Evolutionary conservation across 768 basidiomycete genomes (phyloP).

Genomic region (Lanmaoa rubissima): DNA sequence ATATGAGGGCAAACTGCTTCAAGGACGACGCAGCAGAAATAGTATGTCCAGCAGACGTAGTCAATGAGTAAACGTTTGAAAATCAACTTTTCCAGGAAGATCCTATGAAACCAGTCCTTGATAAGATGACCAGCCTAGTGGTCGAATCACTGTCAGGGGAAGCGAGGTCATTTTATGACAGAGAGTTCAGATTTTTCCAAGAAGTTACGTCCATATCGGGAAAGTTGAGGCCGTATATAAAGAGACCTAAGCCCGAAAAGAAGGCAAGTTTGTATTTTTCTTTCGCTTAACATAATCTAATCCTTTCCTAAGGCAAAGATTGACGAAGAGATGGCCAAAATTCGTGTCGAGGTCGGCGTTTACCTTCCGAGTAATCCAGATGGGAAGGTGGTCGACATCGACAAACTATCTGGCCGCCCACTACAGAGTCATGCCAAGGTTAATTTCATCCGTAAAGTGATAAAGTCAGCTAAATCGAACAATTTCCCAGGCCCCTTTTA

Average conservation of each 20-base stretch:
- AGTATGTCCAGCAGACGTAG: conserved; percentile 41
- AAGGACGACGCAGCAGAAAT: conserved; percentile 87
- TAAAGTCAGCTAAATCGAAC: neutral
- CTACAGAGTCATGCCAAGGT: conserved; percentile 98
- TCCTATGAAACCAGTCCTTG: conserved; percentile 94
- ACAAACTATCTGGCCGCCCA: conserved; percentile 93
- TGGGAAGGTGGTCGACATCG: conserved; percentile 94
- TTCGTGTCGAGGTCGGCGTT: conserved; percentile 89
- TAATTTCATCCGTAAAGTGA: neutral
- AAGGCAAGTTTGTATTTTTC: conserved; percentile 53
- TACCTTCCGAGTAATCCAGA: conserved; percentile 98
- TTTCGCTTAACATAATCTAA: neutral
- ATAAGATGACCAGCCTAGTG: conserved; percentile 76
- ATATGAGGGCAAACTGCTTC: conserved; percentile 98
- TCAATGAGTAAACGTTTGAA: neutral
- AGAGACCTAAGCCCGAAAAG: conserved; percentile 93
- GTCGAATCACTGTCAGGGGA: conserved; percentile 86
- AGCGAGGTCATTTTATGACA: conserved; percentile 85
- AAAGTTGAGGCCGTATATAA: conserved; percentile 95
- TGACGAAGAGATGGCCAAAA: conserved; percentile 98
- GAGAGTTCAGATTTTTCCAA: conserved; percentile 94
- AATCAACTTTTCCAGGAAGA: conserved; percentile 61
- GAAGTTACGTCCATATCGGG: conserved; percentile 98
- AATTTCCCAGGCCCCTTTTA: conserved; percentile 85
- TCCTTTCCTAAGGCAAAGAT: conserved; percentile 76